A percentile compares a stretch with the other conserved stretches of the same genome.
Evolutionary conservation across 768 basidiomycete species (phyloP).

Genomic region (Pleurotus platypus): DNA sequence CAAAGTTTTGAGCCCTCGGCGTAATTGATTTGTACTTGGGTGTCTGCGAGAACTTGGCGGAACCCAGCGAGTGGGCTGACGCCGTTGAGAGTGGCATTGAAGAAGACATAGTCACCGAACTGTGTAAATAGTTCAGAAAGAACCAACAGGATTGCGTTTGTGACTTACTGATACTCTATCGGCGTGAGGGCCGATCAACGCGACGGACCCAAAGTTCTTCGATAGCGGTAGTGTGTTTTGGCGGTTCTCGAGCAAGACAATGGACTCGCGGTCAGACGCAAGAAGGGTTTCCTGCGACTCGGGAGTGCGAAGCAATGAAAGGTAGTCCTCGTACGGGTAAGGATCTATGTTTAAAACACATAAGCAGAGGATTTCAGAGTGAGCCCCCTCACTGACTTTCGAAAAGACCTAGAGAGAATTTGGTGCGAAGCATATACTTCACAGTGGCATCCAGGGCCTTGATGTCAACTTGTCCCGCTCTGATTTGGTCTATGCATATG

Average conservation of each 20-base stretch:
- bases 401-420: constrained; percentile 62
- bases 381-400: constrained; percentile 41
- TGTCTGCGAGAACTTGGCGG: constrained; percentile 44
- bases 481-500: constrained; percentile 45
- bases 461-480: constrained; percentile 48
- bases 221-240: constrained; percentile 50
- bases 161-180: constrained; percentile 53
- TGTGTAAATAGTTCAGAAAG: constrained; percentile 14
- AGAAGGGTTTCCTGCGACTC: constrained; percentile 46
- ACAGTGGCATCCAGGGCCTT: constrained; percentile 55
- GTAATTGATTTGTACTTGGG: constrained; percentile 53
- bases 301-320: constrained; percentile 51
- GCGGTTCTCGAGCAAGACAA: constrained; percentile 61
- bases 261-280: constrained; percentile 54
- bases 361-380: not conserved
- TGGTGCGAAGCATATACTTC: constrained; percentile 48
- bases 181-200: constrained; percentile 62
- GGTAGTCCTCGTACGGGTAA: constrained; percentile 61
- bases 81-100: constrained; percentile 56
- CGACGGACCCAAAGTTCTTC: constrained; percentile 45
- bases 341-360: constrained; percentile 37
- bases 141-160: not conserved
- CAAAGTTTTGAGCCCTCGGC: constrained; percentile 68
- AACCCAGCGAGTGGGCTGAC: constrained; percentile 63
- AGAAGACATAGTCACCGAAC: constrained; percentile 72